A percentile compares a stretch with the other conserved stretches of the same genome.
Conservation (phyloP, 352 stramenopile genomes). For the Globisporangium camurandrum region DNA sequence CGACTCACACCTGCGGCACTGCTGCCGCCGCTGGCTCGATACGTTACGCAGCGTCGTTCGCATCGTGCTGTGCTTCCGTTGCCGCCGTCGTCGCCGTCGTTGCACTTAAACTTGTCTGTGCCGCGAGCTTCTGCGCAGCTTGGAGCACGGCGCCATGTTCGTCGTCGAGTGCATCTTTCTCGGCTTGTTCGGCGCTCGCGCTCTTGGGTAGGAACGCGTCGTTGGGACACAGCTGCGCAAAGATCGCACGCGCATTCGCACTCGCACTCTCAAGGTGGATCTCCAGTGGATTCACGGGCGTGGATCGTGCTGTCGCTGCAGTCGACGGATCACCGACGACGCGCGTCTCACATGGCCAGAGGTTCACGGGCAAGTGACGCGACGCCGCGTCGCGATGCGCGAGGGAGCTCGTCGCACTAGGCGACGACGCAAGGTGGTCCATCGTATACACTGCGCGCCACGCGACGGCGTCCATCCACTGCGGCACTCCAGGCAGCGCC, state of each 20-base stretch:
- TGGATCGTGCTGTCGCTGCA: neutral
- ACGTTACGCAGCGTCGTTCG: too few species aligned
- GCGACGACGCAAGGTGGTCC: conserved; percentile 27
- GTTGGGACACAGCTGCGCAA: conserved; percentile 45
- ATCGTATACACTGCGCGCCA: conserved; percentile 65
- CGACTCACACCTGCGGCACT: too few species aligned
- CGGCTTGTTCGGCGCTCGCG: conserved; percentile 42
- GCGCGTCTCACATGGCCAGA: conserved; percentile 42
- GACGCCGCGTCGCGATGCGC: conserved; percentile 8
- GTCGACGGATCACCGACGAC: conserved; percentile 3
- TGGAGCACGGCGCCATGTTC: conserved; percentile 54
- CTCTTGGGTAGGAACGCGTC: conserved; percentile 61
- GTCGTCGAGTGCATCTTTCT: conserved; percentile 43
- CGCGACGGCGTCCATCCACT: conserved; percentile 24
- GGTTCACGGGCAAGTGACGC: conserved; percentile 34
- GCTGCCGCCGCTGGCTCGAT: too few species aligned
- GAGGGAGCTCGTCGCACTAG: conserved; percentile 4
- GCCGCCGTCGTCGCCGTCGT: neutral
- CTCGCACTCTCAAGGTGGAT: conserved; percentile 56
- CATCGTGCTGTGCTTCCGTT: neutral
- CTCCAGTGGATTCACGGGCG: conserved; percentile 29
- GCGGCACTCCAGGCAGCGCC: too few species aligned
- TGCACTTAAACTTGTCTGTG: conserved; percentile 2
- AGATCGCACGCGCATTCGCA: conserved; percentile 53
- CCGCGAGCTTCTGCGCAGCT: conserved; percentile 42